Conservation (phyloP, 257 asterid genomes). For the Leonotis leonurus region DNA sequence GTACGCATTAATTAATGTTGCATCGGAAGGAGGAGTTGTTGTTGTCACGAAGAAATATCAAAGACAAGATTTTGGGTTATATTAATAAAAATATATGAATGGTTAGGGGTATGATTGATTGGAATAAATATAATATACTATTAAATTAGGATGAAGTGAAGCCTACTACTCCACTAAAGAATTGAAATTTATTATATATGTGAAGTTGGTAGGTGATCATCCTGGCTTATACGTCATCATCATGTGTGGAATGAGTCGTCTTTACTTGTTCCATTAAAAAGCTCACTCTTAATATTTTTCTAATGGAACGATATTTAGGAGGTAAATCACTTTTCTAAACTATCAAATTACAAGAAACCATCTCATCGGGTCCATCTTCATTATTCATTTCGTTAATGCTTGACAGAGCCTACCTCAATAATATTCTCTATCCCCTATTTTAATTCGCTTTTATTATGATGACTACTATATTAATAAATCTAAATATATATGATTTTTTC, state of each 20-base stretch:
- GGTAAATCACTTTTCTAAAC: background rate
- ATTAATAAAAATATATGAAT: background rate
- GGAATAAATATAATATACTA: no score
- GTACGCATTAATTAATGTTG: no score
- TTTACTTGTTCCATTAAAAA: background rate
- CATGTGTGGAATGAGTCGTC: background rate
- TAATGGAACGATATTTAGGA: background rate
- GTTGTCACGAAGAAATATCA: no score
- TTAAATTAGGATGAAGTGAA: background rate
- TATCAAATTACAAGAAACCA: background rate
- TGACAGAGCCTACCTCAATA: background rate
- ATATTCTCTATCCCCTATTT: no score
- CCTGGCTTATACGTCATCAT: background rate
- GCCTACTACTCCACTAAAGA: background rate
- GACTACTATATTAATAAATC: no score
- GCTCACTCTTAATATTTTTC: background rate
- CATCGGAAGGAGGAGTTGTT: no score
- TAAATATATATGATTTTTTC: no score
- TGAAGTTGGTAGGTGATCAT: constrained; percentile 4
- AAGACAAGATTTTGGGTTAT: background rate
- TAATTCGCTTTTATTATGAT: no score
- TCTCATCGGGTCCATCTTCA: background rate
- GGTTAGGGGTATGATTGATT: background rate
- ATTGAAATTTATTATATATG: background rate
- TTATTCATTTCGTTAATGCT: background rate